phyloP scores from a whole-genome alignment of 2,329 filamentous ascomycete species.

The Zymoseptoria tritici region DNA sequence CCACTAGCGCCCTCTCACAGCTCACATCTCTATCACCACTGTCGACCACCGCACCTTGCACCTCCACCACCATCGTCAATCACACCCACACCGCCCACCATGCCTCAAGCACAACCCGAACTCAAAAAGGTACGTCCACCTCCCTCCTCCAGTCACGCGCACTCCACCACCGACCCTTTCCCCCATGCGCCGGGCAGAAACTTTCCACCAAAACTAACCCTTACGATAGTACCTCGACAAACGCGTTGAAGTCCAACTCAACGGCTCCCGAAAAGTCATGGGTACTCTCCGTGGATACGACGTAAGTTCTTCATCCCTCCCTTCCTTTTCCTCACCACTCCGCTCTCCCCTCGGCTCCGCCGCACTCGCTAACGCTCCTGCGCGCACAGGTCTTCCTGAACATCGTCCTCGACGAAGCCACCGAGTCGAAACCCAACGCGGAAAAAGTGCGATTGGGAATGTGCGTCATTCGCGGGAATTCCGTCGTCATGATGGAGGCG shows the following conservation, averaged over 20 bases:
- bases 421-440: conserved; percentile 86
- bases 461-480: conserved; percentile 86
- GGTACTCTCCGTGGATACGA: conserved; percentile 92
- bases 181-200: neutral
- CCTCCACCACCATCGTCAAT: neutral
- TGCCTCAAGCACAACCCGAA: conserved; percentile 98
- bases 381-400: conserved; percentile 83
- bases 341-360: neutral
- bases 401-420: conserved; percentile 92
- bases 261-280: conserved; percentile 95
- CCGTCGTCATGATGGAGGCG: conserved; percentile 89
- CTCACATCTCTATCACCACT: neutral
- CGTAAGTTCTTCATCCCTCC: conserved; percentile 52
- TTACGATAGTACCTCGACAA: conserved; percentile 93
- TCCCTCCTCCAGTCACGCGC: neutral
- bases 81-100: conserved; percentile 7
- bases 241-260: conserved; percentile 93
- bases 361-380: neutral
- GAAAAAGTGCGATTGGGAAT: conserved; percentile 78
- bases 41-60: neutral
- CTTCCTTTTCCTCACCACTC: no score
- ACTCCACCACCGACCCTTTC: neutral
- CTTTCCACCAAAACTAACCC: neutral
- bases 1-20: neutral
- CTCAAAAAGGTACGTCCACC: conserved; percentile 74